Percentiles rank a stretch among this genome's conserved stretches.
phyloP scores from a whole-genome alignment of 495 filamentous ascomycete species.

The Talaromyces proteolyticus region DNA sequence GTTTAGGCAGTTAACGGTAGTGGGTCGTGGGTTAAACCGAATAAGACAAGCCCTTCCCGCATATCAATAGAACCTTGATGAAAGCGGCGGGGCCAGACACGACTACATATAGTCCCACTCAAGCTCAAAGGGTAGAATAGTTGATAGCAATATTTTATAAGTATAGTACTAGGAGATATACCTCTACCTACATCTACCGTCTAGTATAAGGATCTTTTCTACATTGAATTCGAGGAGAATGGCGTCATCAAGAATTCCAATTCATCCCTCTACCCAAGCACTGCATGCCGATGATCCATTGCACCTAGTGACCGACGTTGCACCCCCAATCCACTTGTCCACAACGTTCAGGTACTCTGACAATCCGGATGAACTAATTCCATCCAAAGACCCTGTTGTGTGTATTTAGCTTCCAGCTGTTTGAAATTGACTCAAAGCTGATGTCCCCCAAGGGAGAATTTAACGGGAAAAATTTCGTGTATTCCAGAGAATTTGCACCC shows the following conservation, averaged over 20 bases:
- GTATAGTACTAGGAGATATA: background rate
- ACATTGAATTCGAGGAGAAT: background rate
- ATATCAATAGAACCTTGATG: background rate
- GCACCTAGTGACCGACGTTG: constrained; percentile 66
- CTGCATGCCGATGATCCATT: constrained; percentile 82
- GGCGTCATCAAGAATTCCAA: background rate
- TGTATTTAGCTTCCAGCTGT: background rate
- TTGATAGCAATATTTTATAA: too few relatives aligned
- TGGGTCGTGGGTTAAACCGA: background rate
- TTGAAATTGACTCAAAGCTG: background rate
- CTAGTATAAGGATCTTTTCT: background rate
- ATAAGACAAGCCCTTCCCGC: background rate
- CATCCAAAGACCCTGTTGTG: constrained; percentile 21
- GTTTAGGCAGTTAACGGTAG: background rate
- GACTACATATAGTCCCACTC: too few relatives aligned
- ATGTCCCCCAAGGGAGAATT: background rate
- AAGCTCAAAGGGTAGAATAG: too few relatives aligned
- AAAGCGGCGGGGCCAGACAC: too few relatives aligned
- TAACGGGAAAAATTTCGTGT: constrained; percentile 30
- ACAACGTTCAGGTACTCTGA: constrained; percentile 80
- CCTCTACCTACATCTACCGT: background rate
- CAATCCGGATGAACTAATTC: constrained; percentile 56
- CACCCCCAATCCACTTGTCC: constrained; percentile 81
- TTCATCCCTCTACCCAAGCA: constrained; percentile 51
- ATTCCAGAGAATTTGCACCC: constrained; percentile 63